These are phyloP conservation scores for Epichloe coenophiala DNA, from an alignment of 2,329 filamentous ascomycete species.

Conservation along the genomic window DNA sequence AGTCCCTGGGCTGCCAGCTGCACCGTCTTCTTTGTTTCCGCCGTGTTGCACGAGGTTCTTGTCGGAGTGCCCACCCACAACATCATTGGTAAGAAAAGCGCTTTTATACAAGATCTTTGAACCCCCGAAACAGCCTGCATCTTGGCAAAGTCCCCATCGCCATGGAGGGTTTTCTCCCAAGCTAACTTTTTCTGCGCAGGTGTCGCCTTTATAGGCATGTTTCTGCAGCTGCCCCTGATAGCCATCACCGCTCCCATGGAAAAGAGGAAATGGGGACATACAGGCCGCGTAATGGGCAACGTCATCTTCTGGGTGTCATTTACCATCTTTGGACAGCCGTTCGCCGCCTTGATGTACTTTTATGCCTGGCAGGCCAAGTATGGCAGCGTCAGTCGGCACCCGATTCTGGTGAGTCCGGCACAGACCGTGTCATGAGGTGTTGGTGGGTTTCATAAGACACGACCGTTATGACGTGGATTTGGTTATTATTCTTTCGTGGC, in stretches of 20 bases:
- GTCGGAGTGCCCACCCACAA: conserved; percentile 94
- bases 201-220: conserved; percentile 88
- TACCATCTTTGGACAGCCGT: conserved; percentile 85
- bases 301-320: conserved; percentile 95
- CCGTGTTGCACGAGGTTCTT: conserved; percentile 78
- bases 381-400: conserved; percentile 55
- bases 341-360: conserved; percentile 87
- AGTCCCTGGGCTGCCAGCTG: conserved; percentile 56
- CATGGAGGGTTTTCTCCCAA: background rate
- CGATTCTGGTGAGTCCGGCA: conserved; percentile 5
- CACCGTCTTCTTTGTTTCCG: conserved; percentile 78
- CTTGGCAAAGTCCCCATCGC: no score
- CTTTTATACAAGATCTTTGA: no score
- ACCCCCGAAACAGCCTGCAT: no score
- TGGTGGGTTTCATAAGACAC: background rate
- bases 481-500: background rate
- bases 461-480: background rate
- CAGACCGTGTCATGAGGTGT: background rate
- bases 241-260: conserved; percentile 65
- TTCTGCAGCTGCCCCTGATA: conserved; percentile 84
- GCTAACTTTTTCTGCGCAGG: conserved; percentile 32
- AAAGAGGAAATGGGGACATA: conserved; percentile 55
- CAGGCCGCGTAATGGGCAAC: conserved; percentile 74
- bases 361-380: conserved; percentile 99
- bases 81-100: conserved; percentile 52